phyloP scores from a whole-genome alignment of 306 rosid species.

The Malus orientalis region DNA sequence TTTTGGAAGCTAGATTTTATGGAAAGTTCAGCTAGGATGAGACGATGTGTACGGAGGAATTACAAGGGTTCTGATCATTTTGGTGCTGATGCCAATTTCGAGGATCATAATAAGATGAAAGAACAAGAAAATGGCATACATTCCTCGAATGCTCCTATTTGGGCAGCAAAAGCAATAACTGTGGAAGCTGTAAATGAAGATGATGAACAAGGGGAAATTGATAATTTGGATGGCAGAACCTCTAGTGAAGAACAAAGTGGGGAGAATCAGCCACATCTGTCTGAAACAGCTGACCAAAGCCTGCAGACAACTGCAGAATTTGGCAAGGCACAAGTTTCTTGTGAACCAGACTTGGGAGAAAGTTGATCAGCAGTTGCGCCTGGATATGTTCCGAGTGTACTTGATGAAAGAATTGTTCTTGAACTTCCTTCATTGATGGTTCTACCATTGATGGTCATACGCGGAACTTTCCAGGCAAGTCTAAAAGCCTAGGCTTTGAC shows the following conservation, averaged over 20 bases:
- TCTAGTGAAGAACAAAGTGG: conserved; percentile 31
- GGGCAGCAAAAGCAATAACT: conserved; percentile 74
- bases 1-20: conserved; percentile 93
- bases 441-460: conserved; percentile 72
- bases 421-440: conserved; percentile 93
- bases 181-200: conserved; percentile 59
- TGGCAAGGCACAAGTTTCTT: conserved; percentile 37
- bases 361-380: conserved; percentile 56
- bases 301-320: conserved; percentile 35
- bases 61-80: conserved; percentile 84
- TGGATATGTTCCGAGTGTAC: conserved; percentile 83
- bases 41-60: conserved; percentile 70
- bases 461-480: conserved; percentile 93
- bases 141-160: conserved; percentile 55
- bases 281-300: conserved; percentile 42
- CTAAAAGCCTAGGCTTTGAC: conserved; percentile 9
- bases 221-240: conserved; percentile 41
- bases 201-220: conserved; percentile 56
- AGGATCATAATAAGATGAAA: conserved; percentile 40
- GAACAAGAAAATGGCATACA: conserved; percentile 32
- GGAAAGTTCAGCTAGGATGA: conserved; percentile 96
- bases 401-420: conserved; percentile 82
- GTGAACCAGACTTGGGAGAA: conserved; percentile 45
- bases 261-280: conserved; percentile 36
- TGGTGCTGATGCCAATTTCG: conserved; percentile 81